phyloP scores from a whole-genome alignment of 768 basidiomycete genomes.

The Amanita pseudoporphyria region DNA sequence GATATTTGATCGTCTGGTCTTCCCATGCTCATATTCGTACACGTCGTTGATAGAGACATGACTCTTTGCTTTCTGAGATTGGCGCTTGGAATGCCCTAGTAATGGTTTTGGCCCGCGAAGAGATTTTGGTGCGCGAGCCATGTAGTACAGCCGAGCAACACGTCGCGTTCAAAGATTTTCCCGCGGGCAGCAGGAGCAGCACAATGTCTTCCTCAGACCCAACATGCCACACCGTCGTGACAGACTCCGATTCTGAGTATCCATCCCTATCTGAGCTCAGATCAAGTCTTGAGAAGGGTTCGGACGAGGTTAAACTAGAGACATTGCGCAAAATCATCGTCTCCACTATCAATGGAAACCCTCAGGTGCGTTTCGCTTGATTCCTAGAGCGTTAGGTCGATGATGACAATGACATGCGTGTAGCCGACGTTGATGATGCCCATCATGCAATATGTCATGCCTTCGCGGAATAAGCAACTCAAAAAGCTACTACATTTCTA shows the following conservation, averaged over 20 bases:
- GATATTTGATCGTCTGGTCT: conserved; percentile 42
- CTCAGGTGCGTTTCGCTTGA: conserved; percentile 50
- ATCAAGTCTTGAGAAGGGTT: conserved; percentile 83
- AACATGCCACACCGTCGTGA: conserved; percentile 71
- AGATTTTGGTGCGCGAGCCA: conserved; percentile 1
- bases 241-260: conserved; percentile 62
- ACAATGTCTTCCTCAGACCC: conserved; percentile 43
- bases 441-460: conserved; percentile 96
- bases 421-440: conserved; percentile 95
- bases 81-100: conserved; percentile 42
- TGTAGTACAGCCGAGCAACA: no score
- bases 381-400: not conserved
- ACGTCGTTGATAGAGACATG: conserved; percentile 35
- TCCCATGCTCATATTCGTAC: conserved; percentile 52
- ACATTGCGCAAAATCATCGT: conserved; percentile 91
- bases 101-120: conserved; percentile 13
- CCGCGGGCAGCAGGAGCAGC: conserved; percentile 10
- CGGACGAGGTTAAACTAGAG: conserved; percentile 95
- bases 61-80: conserved; percentile 32
- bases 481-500: conserved; percentile 97
- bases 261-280: conserved; percentile 80
- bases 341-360: conserved; percentile 89
- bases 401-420: not conserved
- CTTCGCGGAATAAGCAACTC: conserved; percentile 88
- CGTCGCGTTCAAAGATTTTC: conserved; percentile 11